Percentiles rank a stretch among this genome's conserved stretches.
These are phyloP conservation scores for Monosporozyma aquatica DNA, from an alignment of 805 yeast species.

Conservation along the genomic window DNA sequence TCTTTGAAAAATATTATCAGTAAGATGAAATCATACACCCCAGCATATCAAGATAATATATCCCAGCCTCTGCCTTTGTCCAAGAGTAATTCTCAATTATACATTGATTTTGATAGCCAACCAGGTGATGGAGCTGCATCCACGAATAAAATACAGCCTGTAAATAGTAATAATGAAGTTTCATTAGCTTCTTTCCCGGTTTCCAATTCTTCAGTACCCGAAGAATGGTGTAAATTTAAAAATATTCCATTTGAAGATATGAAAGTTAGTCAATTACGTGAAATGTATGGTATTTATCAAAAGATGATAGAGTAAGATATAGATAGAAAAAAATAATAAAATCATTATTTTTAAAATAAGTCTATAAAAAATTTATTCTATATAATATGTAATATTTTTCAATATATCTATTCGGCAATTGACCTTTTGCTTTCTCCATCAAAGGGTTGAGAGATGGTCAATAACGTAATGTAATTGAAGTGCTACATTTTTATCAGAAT, in stretches of 20 bases:
- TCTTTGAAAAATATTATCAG: constrained; percentile 26
- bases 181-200: constrained; percentile 5
- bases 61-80: constrained; percentile 9
- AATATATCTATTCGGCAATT: too few relatives aligned
- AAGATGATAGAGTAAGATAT: constrained; percentile 8
- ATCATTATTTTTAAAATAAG: too few relatives aligned
- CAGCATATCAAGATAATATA: constrained; percentile 13
- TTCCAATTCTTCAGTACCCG: constrained; percentile 7
- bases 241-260: constrained; percentile 25
- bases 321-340: neutral
- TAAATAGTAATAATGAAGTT: neutral
- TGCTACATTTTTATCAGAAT: constrained; percentile 3
- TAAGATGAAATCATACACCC: constrained; percentile 26
- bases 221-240: constrained; percentile 18
- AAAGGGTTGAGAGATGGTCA: constrained; percentile 7
- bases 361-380: neutral
- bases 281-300: constrained; percentile 26
- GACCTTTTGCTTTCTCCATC: neutral
- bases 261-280: constrained; percentile 21
- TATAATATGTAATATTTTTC: too few relatives aligned
- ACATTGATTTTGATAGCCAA: constrained; percentile 10
- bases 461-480: constrained; percentile 7
- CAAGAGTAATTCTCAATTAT: constrained; percentile 14
- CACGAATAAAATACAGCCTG: neutral
- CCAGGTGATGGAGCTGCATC: neutral